Evolutionary conservation across 2,329 filamentous ascomycete species (phyloP), one percentile per base, ranked within the genome.

Genomic region (Huntiella abstrusa): DNA sequence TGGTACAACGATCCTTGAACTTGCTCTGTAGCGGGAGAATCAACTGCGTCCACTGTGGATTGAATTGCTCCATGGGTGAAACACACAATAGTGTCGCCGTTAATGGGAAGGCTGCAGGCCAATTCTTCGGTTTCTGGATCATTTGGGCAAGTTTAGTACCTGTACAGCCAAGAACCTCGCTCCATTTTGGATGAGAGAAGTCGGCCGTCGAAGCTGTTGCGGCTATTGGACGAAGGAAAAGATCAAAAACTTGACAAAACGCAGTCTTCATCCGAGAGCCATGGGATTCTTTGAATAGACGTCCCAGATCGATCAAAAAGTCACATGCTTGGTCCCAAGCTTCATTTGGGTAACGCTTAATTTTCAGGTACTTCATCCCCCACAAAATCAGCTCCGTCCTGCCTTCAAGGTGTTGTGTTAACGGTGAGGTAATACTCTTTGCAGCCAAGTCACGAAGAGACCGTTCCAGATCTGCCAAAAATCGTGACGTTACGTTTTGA

Each of bases 231-330:
- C 95, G 71, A 17, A 98, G 64, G 22, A 98, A 69, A 53, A 83
- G 81, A 55, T 93, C 84, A 45, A 98, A 73, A 16, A 94, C 78
- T 56, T 93, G 83, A 58, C 91, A 96, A 57, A 95, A 98, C 0
- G 87, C 84, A 54, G 88, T 82, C 60, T 98, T 98, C 56, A 96
- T 78, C 51, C 77, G 78, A 53, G 84, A 83, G 1, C 91, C 91
- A 56, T 95, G 88, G 4, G 84, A 83, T 54, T 77, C 80, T 46
- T 77, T 73, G 59, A 95, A 96, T 13, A 94, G 71, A 44, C 77
- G 81, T 5, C 83, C 86, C 28, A 98, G 64, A 0, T 78, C 75
- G 43, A 80, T 74, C 64, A 98, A 75, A 54, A 94, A 93, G 48
- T 92, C 83, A 62, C 88, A 96, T 1, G 86, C 85, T 52, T 80